These are phyloP conservation scores for Diaporthe helianthi DNA, from an alignment of 2,329 filamentous ascomycete genomes.

Conservation along the genomic window DNA sequence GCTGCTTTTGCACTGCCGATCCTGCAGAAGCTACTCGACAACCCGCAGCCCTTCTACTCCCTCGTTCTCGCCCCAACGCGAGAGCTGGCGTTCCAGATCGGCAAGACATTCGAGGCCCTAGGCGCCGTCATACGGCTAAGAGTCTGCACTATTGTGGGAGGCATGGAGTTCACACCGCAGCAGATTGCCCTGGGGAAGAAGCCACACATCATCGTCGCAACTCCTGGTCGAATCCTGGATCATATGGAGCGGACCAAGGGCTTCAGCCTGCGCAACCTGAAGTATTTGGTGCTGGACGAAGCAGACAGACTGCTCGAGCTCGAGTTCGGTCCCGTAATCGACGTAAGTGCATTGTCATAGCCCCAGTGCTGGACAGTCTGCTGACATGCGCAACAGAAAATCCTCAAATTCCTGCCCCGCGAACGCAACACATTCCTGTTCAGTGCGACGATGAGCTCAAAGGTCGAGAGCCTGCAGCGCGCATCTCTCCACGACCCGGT, in stretches of 20 bases:
- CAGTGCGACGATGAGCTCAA: slow-evolving; percentile 91
- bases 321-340: slow-evolving; percentile 89
- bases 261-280: slow-evolving; percentile 81
- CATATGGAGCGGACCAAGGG: slow-evolving; percentile 97
- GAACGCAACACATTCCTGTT: slow-evolving; percentile 87
- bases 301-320: slow-evolving; percentile 85
- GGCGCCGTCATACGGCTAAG: slow-evolving; percentile 88
- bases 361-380: background rate
- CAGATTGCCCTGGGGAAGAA: slow-evolving; percentile 93
- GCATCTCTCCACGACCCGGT: slow-evolving; percentile 87
- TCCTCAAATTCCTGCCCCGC: slow-evolving; percentile 84
- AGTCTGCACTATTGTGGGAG: slow-evolving; percentile 86
- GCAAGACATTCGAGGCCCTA: slow-evolving; percentile 84
- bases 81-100: slow-evolving; percentile 92
- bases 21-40: slow-evolving; percentile 86
- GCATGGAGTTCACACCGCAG: slow-evolving; percentile 95
- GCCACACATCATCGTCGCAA: slow-evolving; percentile 92
- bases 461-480: slow-evolving; percentile 90
- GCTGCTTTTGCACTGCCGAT: slow-evolving; percentile 94
- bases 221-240: slow-evolving; percentile 86
- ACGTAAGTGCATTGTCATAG: slow-evolving; percentile 70
- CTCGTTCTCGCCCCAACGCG: slow-evolving; percentile 91
- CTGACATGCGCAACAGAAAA: slow-evolving; percentile 64
- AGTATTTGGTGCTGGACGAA: slow-evolving; percentile 94
- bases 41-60: slow-evolving; percentile 85